phyloP scores from a whole-genome alignment of 306 rosid genomes.

The Glycine soja region DNA sequence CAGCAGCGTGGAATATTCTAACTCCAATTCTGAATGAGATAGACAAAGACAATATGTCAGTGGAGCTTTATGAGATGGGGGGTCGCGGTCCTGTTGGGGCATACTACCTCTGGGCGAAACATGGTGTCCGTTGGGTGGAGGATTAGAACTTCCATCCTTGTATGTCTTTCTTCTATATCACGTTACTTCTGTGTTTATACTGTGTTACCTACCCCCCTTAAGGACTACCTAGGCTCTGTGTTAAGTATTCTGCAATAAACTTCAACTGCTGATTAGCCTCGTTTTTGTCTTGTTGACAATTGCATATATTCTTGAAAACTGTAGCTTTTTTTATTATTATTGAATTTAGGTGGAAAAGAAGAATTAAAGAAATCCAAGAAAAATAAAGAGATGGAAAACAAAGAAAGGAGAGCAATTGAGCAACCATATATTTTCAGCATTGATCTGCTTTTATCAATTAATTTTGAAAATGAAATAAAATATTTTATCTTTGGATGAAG shows the following conservation, averaged over 20 bases:
- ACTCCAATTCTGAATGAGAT: conserved; percentile 77
- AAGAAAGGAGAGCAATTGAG: neutral
- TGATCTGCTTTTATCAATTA: neutral
- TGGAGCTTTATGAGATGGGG: conserved; percentile 83
- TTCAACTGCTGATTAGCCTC: neutral
- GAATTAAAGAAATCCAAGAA: neutral
- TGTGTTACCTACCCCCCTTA: neutral
- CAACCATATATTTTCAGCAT: neutral
- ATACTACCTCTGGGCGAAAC: conserved; percentile 91
- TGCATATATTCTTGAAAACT: conserved; percentile 20
- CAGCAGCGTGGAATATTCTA: conserved; percentile 85
- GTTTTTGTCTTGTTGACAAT: conserved; percentile 28
- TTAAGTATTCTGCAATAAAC: conserved; percentile 11
- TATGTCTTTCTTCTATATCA: neutral
- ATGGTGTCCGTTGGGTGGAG: conserved; percentile 77
- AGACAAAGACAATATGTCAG: conserved; percentile 64
- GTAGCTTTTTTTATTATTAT: neutral
- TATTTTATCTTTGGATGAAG: neutral
- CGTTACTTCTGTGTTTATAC: conserved; percentile 16
- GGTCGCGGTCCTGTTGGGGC: conserved; percentile 93
- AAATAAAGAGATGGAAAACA: conserved; percentile 7
- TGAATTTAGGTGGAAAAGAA: neutral
- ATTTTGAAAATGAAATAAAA: neutral
- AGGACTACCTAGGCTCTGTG: conserved; percentile 19
- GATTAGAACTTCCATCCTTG: conserved; percentile 52